Percentiles rank a stretch among this genome's conserved stretches.
Conservation (phyloP, 441 rosid genomes). For the Pelargonium fulgidum region DNA sequence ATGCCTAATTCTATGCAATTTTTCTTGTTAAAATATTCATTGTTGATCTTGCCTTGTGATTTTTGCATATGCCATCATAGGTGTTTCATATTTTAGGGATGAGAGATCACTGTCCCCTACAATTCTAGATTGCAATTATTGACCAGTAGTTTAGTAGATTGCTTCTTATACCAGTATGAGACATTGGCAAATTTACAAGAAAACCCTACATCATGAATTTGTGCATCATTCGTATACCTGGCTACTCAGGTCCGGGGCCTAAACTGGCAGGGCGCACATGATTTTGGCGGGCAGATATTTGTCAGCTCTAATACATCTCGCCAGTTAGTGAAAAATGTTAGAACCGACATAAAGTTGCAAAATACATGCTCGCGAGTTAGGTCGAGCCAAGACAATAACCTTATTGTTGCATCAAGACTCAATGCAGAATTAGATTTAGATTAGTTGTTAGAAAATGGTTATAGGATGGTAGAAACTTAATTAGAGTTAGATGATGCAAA, state of each 20-base stretch:
- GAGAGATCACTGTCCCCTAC: slow-evolving; percentile 27
- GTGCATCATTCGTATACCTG: neutral
- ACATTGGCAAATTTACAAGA: slow-evolving; percentile 12
- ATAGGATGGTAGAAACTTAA: slow-evolving; percentile 15
- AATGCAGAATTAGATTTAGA: no score
- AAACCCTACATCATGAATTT: slow-evolving; percentile 9
- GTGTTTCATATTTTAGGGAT: slow-evolving; percentile 21
- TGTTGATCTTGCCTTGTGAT: neutral
- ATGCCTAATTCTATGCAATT: neutral
- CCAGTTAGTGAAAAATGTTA: no score
- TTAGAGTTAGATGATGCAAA: slow-evolving; percentile 9
- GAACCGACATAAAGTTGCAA: no score
- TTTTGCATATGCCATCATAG: slow-evolving; percentile 5
- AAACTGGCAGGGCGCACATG: no score
- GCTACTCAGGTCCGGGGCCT: no score
- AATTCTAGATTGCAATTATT: slow-evolving; percentile 37
- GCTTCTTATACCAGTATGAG: slow-evolving; percentile 17
- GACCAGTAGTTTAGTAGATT: slow-evolving; percentile 17
- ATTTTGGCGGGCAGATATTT: no score
- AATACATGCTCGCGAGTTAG: no score
- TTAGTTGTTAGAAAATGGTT: slow-evolving; percentile 19
- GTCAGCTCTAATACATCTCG: no score
- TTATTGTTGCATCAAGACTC: no score
- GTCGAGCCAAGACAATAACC: no score
- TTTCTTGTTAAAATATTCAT: slow-evolving; percentile 2